These are phyloP conservation scores for Hypoxylon lienhwacheense DNA, from an alignment of 495 filamentous ascomycete genomes.

Conservation along the genomic window DNA sequence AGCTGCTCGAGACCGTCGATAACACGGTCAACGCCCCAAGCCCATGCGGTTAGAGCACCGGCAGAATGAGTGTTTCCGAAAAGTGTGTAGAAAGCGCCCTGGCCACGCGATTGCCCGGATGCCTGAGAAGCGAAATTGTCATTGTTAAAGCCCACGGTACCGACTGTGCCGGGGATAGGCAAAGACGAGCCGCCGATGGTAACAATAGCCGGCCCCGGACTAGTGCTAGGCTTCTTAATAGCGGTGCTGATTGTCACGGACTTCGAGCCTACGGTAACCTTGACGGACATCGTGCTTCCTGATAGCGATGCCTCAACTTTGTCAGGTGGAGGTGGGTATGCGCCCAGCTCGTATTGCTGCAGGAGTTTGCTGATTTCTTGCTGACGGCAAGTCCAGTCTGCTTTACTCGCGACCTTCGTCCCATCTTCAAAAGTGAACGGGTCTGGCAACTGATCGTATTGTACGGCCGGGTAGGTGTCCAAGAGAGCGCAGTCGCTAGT, in stretches of 20 bases:
- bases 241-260: constrained; percentile 50
- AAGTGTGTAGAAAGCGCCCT: constrained; percentile 54
- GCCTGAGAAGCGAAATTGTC: constrained; percentile 51
- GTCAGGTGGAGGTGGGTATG: constrained; percentile 49
- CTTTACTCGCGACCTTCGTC: constrained; percentile 48
- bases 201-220: constrained; percentile 54
- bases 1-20: constrained; percentile 56
- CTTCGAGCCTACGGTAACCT: constrained; percentile 48
- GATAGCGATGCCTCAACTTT: constrained; percentile 37
- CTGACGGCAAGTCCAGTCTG: constrained; percentile 54
- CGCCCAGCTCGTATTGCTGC: constrained; percentile 57
- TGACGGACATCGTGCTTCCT: constrained; percentile 45
- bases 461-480: constrained; percentile 35
- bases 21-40: constrained; percentile 55
- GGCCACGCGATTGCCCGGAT: constrained; percentile 43
- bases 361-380: constrained; percentile 55
- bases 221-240: constrained; percentile 45
- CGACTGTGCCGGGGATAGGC: constrained; percentile 52
- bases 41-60: constrained; percentile 55
- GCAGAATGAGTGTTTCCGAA: constrained; percentile 51
- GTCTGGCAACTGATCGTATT: constrained; percentile 52
- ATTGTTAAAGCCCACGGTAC: constrained; percentile 53
- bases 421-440: constrained; percentile 55
- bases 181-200: constrained; percentile 49
- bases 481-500: constrained; percentile 35